phyloP scores from a whole-genome alignment of 2,329 filamentous ascomycete genomes.

The Aspergillus sp. region DNA sequence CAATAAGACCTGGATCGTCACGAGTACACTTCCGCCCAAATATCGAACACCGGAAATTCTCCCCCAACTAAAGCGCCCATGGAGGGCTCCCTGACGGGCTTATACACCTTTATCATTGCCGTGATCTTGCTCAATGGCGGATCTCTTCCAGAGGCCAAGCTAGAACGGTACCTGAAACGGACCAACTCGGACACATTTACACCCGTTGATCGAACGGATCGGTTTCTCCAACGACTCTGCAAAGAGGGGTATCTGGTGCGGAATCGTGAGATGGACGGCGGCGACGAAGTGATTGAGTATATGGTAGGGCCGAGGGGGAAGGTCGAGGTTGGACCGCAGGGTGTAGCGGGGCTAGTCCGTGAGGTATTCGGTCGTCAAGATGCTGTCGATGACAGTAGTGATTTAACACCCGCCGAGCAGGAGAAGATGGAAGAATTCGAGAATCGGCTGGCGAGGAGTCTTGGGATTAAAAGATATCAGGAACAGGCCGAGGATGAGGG shows the following conservation, averaged over 20 bases:
- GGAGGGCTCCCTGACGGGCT: conserved; percentile 74
- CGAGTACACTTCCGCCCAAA: conserved; percentile 62
- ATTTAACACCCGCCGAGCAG: conserved; percentile 11
- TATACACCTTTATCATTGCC: conserved; percentile 76
- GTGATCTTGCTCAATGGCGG: conserved; percentile 68
- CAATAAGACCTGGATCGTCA: conserved; percentile 72
- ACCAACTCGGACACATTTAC: conserved; percentile 73
- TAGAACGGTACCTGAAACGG: conserved; percentile 69
- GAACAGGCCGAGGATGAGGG: conserved; percentile 4
- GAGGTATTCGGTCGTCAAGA: conserved; percentile 46
- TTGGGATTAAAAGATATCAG: conserved; percentile 46
- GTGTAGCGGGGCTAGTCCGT: conserved; percentile 65
- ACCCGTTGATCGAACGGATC: conserved; percentile 70
- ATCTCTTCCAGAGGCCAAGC: conserved; percentile 73
- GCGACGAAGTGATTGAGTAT: conserved; percentile 76
- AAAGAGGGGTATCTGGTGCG: conserved; percentile 80
- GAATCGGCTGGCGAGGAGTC: conserved; percentile 56
- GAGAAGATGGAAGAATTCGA: conserved; percentile 52
- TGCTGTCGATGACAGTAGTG: conserved; percentile 11
- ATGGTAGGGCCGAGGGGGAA: conserved; percentile 80
- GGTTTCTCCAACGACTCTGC: conserved; percentile 67
- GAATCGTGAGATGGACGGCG: conserved; percentile 62
- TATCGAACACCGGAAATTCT: conserved; percentile 67
- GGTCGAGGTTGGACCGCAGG: conserved; percentile 74
- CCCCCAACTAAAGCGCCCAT: conserved; percentile 63